Base-by-base conservation (phyloP, 139 green algal species). In the Ettlia oleoabundans region DNA sequence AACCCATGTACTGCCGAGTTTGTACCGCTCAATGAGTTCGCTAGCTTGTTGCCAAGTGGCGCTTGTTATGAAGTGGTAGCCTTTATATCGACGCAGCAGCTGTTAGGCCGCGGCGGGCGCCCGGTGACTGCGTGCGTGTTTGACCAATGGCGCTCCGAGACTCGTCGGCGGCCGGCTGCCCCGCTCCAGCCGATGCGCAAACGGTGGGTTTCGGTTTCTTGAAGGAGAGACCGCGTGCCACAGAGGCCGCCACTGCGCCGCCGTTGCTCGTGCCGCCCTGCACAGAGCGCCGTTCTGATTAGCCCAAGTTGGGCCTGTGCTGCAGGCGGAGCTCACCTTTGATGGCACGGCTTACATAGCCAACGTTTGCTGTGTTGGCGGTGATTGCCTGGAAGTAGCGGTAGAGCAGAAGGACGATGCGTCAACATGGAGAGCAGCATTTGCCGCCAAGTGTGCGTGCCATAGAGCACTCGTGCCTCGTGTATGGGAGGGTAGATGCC, bases 401-500 rank as follows among this genome's bases (percentile, higher is more conserved):
- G 89, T 93, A 3, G 93, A 96, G 81, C 88, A 91, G 15, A 90
- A 88, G 41, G 78, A 85, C 2, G 90, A 93, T 30, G 89, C 85
- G 9, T 87, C 83, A 3, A 30, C 86, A 22, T 97, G 94, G 94
- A 85, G 87, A 0, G 93, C 91, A 4, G 84, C 92, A 33, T 97
- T 96, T 82, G 92, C 84, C 32, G 77, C 89, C 7, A 86, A 87
- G 55, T 95, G 89, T 95, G 61, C 86, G 90, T 76, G n/a, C 10
- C 30, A 35, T 69, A 24, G 10, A 40, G 4, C 40, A 3, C 9
- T 24, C 26, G 37, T 41, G 37, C 37, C 15, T 58, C 13, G 13
- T 24, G 47, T 58, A 15, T 58, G 13, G 47, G 47, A 58, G 47
- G 47, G 47, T 10, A 10, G 13, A 10, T 10, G 13, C 47, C 15